These are phyloP conservation scores for Geosmithia flava DNA, from an alignment of 2,329 filamentous ascomycete genomes.

Conservation along the genomic window DNA sequence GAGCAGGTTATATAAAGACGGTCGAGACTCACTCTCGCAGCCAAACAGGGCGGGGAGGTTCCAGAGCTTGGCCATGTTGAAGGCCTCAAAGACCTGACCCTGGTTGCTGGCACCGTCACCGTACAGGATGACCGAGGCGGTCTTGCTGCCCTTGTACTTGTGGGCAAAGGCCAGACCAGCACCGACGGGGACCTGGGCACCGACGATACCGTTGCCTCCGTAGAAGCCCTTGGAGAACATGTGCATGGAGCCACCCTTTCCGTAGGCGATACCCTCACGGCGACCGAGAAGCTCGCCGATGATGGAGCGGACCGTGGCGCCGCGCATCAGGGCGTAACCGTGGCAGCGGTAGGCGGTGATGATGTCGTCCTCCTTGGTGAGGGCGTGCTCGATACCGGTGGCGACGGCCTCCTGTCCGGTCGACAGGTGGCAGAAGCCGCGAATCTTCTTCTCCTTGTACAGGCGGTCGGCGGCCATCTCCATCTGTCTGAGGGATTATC, in stretches of 20 bases:
- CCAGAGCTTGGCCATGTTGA: constrained; percentile 99
- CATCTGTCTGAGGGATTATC: constrained; percentile 64
- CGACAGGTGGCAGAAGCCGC: constrained; percentile 98
- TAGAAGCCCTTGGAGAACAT: constrained; percentile 99
- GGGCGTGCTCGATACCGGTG: constrained; percentile 90
- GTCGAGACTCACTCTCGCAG: constrained; percentile 73
- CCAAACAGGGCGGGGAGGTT: constrained; percentile 90
- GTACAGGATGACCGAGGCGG: constrained; percentile 80
- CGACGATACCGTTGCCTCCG: constrained; percentile 97
- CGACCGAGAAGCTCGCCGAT: constrained; percentile 93
- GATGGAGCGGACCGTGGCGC: constrained; percentile 78
- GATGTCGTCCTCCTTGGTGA: constrained; percentile 81
- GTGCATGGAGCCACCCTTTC: constrained; percentile 99
- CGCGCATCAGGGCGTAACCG: constrained; percentile 95
- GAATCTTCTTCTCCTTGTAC: constrained; percentile 99
- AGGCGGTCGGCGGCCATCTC: constrained; percentile 98
- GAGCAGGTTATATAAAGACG: not conserved
- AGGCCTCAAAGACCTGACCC: constrained; percentile 98
- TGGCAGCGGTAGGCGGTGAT: constrained; percentile 99
- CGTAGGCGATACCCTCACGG: constrained; percentile 92
- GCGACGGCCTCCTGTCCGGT: constrained; percentile 97
- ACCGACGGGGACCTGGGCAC: constrained; percentile 94
- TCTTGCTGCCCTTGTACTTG: constrained; percentile 82
- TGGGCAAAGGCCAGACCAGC: constrained; percentile 95
- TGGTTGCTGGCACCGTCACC: constrained; percentile 98